Evolutionary conservation across 2,329 filamentous ascomycete genomes (phyloP), one percentile per base, ranked within the genome.

Genomic region (Xylaria sp.): DNA sequence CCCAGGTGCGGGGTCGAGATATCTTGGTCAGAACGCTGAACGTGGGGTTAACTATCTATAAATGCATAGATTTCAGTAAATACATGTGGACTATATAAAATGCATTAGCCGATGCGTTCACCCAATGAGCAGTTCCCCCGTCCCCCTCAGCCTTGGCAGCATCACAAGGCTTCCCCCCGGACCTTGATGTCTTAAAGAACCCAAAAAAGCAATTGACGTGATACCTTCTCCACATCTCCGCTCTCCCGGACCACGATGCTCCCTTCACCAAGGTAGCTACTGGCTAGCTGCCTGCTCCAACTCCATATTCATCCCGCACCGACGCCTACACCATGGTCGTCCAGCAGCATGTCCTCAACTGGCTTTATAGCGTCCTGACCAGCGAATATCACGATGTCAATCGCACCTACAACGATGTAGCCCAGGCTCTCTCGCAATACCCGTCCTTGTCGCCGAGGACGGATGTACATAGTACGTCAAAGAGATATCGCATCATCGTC

Each of bases 351-450:
- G 91, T 97, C 70, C 86, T 98, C 77, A 94, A 94, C 83, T 98
- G 95, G 95, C 90, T 98, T 6, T 97, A 97, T 83, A 96, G 93
- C 82, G 91, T 97, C 65, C 83, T 98, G 67, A 93, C 91, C 51
- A 93, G 90, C 76, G 94, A 97, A 87, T 98, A 99, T 80, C 90
- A 90, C 80, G 93, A 98, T 83, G 91, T 97, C 68, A 97, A 95
- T 78, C 91, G 94, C 70, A 94, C 94, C 63, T 98, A 98, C 83
- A 92, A 92, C 79, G 94, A 98, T 82, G 91, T 97, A 75, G 94
- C 93, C 72, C 91, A 94, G 78, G 89, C 91, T 34, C 89, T 99
- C 63, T 88, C 92, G 39, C 88, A 92, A 74, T 94, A 94, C 78
- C 89, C 94, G 8, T 92, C 93, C 1, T 86, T 99, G 25, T 88